Evolutionary conservation across 176 grass and related monocot genomes (phyloP).

Genomic region (Cenchrus americanus): DNA sequence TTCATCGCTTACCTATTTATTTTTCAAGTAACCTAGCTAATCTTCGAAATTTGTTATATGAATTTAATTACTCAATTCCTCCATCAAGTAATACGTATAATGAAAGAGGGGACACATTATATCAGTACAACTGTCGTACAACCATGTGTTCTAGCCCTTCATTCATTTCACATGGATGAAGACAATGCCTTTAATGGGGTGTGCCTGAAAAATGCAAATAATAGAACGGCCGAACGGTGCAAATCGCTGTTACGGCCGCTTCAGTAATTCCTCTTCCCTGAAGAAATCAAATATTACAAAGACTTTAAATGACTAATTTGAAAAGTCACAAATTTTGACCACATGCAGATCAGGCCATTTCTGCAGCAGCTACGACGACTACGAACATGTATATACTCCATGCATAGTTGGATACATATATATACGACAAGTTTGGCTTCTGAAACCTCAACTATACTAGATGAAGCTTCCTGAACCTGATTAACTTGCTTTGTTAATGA

Average conservation of each 20-base stretch:
- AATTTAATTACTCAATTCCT: background rate
- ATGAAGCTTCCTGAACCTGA: conserved; percentile 36
- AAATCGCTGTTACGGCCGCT: conserved; percentile 23
- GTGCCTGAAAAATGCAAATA: background rate
- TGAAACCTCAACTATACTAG: conserved; percentile 11
- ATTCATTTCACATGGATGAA: background rate
- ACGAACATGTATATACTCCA: background rate
- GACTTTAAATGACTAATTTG: background rate
- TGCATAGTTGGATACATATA: background rate
- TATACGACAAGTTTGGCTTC: background rate
- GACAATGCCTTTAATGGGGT: background rate
- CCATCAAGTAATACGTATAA: background rate
- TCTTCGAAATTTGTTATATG: background rate
- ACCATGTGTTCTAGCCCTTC: background rate
- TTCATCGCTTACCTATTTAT: background rate
- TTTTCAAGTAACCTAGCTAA: background rate
- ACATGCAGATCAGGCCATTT: conserved; percentile 10
- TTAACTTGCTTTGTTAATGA: conserved; percentile 6
- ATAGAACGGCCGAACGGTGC: background rate
- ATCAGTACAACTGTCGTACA: background rate
- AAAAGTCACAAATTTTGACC: conserved; percentile 26
- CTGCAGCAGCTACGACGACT: background rate
- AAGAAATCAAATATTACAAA: conserved; percentile 11
- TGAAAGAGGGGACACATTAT: background rate
- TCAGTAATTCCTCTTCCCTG: conserved; percentile 23